Evolutionary conservation across 139 green algal species (phyloP), one percentile per base, ranked within the genome.

Genomic region (Parachlorella kessleri): DNA sequence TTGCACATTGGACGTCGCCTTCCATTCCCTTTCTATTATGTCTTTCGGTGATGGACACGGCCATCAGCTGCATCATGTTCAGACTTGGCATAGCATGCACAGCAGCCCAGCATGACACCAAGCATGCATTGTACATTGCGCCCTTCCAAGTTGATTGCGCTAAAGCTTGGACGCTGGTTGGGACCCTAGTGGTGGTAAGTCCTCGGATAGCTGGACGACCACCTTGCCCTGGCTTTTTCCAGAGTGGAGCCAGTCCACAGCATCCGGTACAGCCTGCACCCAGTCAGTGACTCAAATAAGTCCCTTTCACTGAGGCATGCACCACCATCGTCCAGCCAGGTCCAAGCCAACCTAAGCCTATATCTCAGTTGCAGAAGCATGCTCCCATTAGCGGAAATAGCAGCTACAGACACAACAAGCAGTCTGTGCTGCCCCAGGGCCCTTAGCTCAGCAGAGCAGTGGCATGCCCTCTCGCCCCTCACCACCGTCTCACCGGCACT

Each of bases 221-320:
- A 97, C 91, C 83, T 98, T 98, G 70, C 94, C 94, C 63, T 92
- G 73, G 73, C 87, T 93, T 5, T 73, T 14, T 24, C 94, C 93
- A 18, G 73, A 79, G 38, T 97, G 90, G 77, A 97, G 84, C 36
- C 85, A 81, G 1, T 92, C 89, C 48, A 96, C 90, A 0, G 94
- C 94, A 38, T 90, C 88, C 2, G 83, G 55, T 28, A 94, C 90
- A 41, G 78, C 32, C 38, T 91, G 87, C 53, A 96, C 35, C 18
- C 38, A 33, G 6, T 42, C 55, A 32, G 48, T 0, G 21, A 59
- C 14, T 28, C 48, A 0, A 59, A 59, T 0, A 18, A 18, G 48
- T 14, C 14, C 14, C 14, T 59, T 59, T 59, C 14, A 0, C 48
- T 14, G 0, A 28, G 48, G 48, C 48, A 59, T 28, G 48, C 14